These are phyloP conservation scores for Stemphylium beticola DNA, from an alignment of 2,329 filamentous ascomycete species.

Conservation along the genomic window DNA sequence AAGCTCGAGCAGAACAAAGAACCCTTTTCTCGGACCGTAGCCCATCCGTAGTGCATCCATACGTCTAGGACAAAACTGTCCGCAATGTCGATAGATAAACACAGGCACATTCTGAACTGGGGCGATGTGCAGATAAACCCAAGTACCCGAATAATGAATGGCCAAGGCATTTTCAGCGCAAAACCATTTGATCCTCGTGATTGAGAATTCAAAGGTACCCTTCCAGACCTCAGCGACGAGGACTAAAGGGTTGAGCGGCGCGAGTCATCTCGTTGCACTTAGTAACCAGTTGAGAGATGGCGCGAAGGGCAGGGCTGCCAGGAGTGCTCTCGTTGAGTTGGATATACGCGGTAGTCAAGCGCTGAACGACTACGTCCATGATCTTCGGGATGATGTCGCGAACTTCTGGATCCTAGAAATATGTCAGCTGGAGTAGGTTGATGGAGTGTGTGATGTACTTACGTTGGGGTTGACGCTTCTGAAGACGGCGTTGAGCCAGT, in stretches of 20 bases:
- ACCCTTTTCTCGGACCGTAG: neutral
- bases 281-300: constrained; percentile 55
- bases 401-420: constrained; percentile 58
- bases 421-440: constrained; percentile 19
- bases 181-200: constrained; percentile 4
- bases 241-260: constrained; percentile 24
- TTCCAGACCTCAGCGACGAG: constrained; percentile 16
- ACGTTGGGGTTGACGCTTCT: constrained; percentile 61
- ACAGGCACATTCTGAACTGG: neutral
- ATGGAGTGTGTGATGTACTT: constrained; percentile 35
- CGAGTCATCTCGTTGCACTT: constrained; percentile 44
- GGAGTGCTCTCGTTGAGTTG: constrained; percentile 60
- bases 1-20: neutral
- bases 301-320: constrained; percentile 59
- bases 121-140: neutral
- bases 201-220: neutral
- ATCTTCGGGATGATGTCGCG: constrained; percentile 63
- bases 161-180: constrained; percentile 41
- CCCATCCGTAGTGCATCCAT: neutral
- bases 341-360: constrained; percentile 65
- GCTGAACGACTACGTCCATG: constrained; percentile 64
- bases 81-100: neutral
- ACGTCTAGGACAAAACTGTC: neutral
- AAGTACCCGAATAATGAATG: neutral
- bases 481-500: constrained; percentile 65